phyloP scores from a whole-genome alignment of 176 grass and related monocot species.

The Saccharum officinarum region DNA sequence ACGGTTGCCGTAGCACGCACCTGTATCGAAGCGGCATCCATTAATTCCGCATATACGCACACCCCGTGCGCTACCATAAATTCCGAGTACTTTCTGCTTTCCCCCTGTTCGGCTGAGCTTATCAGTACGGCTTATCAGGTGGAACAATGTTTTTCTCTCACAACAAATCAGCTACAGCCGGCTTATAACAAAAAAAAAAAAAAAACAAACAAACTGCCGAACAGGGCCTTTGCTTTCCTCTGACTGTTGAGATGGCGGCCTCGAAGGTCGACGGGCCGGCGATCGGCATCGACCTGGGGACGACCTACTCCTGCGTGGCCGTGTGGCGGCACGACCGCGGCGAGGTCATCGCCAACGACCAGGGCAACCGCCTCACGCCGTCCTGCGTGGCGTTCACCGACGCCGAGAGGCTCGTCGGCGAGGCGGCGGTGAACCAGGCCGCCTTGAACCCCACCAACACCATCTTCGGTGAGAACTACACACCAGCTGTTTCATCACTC shows the following conservation, averaged over 20 bases:
- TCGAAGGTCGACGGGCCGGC: not conserved
- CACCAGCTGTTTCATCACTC: not conserved
- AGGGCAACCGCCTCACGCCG: constrained; percentile 71
- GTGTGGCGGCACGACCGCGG: constrained; percentile 16
- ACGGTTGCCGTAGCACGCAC: not conserved
- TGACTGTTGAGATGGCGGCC: too few relatives aligned
- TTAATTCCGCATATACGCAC: not conserved
- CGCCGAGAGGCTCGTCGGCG: not conserved
- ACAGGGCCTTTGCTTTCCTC: not conserved
- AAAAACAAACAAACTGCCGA: too few relatives aligned
- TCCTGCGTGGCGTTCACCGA: constrained; percentile 65
- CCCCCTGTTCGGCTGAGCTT: too few relatives aligned
- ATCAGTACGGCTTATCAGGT: too few relatives aligned
- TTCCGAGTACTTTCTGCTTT: not conserved
- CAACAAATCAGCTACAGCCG: too few relatives aligned
- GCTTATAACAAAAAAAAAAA: too few relatives aligned
- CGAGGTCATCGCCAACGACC: constrained; percentile 53
- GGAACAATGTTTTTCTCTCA: too few relatives aligned
- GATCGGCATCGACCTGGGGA: constrained; percentile 28
- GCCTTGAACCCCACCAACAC: constrained; percentile 54
- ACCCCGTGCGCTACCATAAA: not conserved
- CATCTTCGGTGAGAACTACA: constrained; percentile 29
- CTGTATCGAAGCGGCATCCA: not conserved
- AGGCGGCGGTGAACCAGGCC: constrained; percentile 44
- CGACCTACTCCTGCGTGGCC: constrained; percentile 28